phyloP scores from a whole-genome alignment of 2,329 filamentous ascomycete genomes.

The Xylaria sp. region DNA sequence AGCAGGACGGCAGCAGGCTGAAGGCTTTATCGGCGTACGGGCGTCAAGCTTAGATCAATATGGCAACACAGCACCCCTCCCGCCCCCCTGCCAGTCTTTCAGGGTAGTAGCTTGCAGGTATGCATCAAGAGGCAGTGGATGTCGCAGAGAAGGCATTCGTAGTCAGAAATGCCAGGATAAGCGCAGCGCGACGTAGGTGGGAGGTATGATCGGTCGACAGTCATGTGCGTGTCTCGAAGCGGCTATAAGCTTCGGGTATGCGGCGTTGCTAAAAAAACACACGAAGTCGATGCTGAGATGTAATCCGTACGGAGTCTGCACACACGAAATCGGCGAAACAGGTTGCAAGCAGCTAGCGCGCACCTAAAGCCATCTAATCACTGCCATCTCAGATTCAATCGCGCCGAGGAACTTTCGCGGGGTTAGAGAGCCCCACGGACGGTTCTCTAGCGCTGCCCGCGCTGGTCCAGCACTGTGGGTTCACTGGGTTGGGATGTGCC shows the following conservation, averaged over 20 bases:
- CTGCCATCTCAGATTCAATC: background rate
- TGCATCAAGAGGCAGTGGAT: background rate
- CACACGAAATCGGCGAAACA: background rate
- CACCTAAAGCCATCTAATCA: background rate
- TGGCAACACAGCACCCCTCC: background rate
- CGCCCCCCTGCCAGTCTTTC: background rate
- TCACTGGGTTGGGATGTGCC: too few relatives aligned
- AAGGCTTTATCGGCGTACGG: background rate
- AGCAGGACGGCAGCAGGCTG: background rate
- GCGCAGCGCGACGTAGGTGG: too few relatives aligned
- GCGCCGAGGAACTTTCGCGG: background rate
- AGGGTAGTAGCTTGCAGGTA: background rate
- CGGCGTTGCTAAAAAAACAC: too few relatives aligned
- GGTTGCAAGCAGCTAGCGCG: background rate
- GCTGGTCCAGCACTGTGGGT: too few relatives aligned
- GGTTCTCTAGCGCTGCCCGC: too few relatives aligned
- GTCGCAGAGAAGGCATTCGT: background rate
- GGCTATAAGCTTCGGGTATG: background rate
- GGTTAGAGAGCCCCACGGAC: too few relatives aligned
- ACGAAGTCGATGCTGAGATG: too few relatives aligned
- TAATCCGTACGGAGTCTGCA: background rate
- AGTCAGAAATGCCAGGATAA: background rate
- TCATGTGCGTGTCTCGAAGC: background rate
- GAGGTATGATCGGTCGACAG: too few relatives aligned
- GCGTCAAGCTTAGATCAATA: background rate